A percentile compares a stretch with the other conserved stretches of the same genome.
Evolutionary conservation across 208 protist genomes (phyloP).

Genomic region (Leishmania tropica): DNA sequence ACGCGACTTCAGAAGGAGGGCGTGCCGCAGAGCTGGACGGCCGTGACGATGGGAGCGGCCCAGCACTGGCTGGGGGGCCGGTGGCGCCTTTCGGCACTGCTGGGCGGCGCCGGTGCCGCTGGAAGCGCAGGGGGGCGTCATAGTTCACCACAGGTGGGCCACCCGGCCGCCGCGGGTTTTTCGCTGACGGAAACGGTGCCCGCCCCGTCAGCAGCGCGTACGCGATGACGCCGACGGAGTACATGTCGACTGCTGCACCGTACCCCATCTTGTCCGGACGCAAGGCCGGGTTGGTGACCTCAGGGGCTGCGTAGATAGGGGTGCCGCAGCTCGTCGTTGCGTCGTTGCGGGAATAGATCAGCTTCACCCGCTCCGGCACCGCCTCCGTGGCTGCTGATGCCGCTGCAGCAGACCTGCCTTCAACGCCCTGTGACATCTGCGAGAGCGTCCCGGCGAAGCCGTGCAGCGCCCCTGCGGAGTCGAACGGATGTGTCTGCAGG

Average conservation of each 20-base stretch:
- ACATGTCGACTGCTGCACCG: constrained; percentile 72
- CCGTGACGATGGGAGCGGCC: neutral
- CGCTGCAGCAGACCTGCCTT: neutral
- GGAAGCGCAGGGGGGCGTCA: constrained; percentile 28
- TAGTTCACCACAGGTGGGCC: constrained; percentile 30
- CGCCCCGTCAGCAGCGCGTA: constrained; percentile 56
- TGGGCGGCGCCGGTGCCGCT: constrained; percentile 12
- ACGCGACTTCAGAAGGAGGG: neutral
- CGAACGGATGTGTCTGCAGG: constrained; percentile 21
- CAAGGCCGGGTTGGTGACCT: constrained; percentile 43
- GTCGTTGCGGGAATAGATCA: constrained; percentile 44
- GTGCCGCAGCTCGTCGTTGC: constrained; percentile 74
- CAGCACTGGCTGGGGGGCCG: neutral
- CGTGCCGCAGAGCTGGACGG: neutral
- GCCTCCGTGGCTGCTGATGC: neutral
- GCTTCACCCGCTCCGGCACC: constrained; percentile 20
- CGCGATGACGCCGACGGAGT: constrained; percentile 66
- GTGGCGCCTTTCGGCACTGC: neutral
- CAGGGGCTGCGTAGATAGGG: constrained; percentile 71
- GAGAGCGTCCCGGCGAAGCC: neutral
- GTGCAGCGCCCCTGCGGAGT: neutral
- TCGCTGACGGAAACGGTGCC: constrained; percentile 41
- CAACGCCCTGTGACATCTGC: neutral
- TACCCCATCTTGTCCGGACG: constrained; percentile 47
- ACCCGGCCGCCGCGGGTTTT: constrained; percentile 14